Evolutionary conservation across 139 green algal species (phyloP).

Genomic region (Micractinium sp.): DNA sequence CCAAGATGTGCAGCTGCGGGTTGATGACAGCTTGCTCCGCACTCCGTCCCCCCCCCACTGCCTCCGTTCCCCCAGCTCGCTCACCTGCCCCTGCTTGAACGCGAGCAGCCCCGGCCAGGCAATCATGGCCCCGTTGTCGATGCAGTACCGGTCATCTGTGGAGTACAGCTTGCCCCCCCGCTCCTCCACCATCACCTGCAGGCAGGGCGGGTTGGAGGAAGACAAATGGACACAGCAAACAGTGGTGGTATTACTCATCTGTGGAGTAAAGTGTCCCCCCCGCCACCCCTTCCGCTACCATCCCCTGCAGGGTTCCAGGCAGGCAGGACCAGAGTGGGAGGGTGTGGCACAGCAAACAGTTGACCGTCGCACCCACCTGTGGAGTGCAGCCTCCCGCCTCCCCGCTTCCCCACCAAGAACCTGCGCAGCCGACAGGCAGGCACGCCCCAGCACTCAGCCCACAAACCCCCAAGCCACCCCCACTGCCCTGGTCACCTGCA

Average conservation of each 20-base stretch:
- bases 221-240: no score
- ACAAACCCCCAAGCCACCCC: background rate
- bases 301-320: no score
- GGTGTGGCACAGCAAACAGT: no score
- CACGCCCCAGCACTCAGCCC: no score
- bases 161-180: conserved; percentile 73
- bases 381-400: no score
- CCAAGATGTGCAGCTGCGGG: background rate
- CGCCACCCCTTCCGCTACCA: conserved; percentile 41
- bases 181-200: conserved; percentile 65
- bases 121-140: conserved; percentile 98
- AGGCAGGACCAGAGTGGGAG: background rate
- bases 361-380: no score
- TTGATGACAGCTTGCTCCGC: background rate
- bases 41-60: background rate
- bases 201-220: background rate
- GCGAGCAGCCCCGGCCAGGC: conserved; percentile 88
- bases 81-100: conserved; percentile 56
- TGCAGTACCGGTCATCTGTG: conserved; percentile 87
- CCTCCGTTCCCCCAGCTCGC: background rate
- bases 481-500: conserved; percentile 45
- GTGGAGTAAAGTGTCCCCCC: conserved; percentile 74
- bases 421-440: no score
- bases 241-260: no score
- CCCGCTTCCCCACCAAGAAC: no score